These are phyloP conservation scores for Cyclocybe aegerita DNA, from an alignment of 768 basidiomycete species.

Conservation along the genomic window DNA sequence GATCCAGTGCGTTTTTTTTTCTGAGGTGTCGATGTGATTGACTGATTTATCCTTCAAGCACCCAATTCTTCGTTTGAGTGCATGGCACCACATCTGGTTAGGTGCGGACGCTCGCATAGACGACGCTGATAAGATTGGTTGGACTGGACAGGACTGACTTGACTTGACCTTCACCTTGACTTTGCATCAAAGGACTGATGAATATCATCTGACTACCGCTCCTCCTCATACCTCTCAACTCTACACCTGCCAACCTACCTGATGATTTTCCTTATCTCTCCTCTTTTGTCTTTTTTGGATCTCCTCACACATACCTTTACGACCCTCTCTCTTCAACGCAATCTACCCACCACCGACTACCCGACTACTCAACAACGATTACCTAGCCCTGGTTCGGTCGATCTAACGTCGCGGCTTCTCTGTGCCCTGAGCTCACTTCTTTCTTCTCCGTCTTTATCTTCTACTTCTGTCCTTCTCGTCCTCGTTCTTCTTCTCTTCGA, in stretches of 20 bases:
- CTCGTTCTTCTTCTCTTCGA: background rate
- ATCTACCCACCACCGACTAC: background rate
- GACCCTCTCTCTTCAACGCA: background rate
- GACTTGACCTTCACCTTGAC: background rate
- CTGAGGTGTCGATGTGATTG: background rate
- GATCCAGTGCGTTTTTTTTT: conserved; percentile 66
- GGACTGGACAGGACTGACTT: background rate
- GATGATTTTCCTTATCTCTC: conserved; percentile 3
- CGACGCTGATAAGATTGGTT: background rate
- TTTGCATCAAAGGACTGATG: background rate
- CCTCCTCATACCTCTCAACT: conserved; percentile 2
- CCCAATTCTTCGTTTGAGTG: conserved; percentile 83
- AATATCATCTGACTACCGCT: conserved; percentile 3
- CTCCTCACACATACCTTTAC: background rate
- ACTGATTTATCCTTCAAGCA: conserved; percentile 41
- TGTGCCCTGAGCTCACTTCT: background rate
- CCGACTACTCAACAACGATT: background rate
- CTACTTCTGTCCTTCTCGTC: background rate
- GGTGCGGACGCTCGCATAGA: conserved; percentile 1
- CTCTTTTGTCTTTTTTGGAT: conserved; percentile 12
- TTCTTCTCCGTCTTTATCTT: background rate
- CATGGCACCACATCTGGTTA: background rate
- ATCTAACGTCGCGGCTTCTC: background rate
- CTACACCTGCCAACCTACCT: conserved; percentile 4
- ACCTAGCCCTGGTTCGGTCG: background rate